Base-by-base conservation (phyloP, 2,329 filamentous ascomycete species). In the Beauveria asiatica region DNA sequence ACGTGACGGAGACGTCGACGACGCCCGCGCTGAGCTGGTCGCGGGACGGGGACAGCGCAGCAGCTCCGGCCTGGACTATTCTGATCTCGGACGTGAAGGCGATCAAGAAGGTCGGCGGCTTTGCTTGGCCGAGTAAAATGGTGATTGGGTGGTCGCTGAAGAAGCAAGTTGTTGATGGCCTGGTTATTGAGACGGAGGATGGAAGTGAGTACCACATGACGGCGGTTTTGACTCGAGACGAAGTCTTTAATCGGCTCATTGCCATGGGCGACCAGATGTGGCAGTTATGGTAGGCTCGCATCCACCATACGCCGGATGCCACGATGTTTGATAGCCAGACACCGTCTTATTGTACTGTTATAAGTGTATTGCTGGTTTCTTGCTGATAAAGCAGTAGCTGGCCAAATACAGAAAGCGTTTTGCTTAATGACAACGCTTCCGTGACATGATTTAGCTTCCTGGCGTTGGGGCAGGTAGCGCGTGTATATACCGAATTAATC, bases 91-190 rank as follows among this genome's bases (percentile, higher is more conserved):
- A 93, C 17, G 87, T 95, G 50, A 75, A 63, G 1, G 89, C 92
- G 70, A 69, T 95, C 57, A 88, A 85, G 70, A 95, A 95, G 74
- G 76, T 92, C 1, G 90, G 90, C 5, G 90, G 90, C 0, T 78
- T 92, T 41, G 89, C 90, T 0, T 95, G 90, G 90, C 95, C 94
- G 74, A 85, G 85, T 1, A 93, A 91, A 75, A 74, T 94, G 54
- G 80, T 94, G 1, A 88, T 94, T 1, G 89, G 90, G 0, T 91
- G 90, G 89, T 86, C 88, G 1, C 80, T 90, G 67, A 82, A 84
- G 0, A 80, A 85, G 52, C 85, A 92, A 70, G 83, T 94, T 33
- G 84, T 87, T 0, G 90, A 94, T 74, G 89, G 89, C 0, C 66
- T 95, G 64, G 79, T 89, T 64, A 83, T 93, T 64, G 76, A 76